Percentiles rank a stretch among this genome's conserved stretches.
Evolutionary conservation across 2,329 filamentous ascomycete species (phyloP).

Genomic region (Fusarium pininemorale): DNA sequence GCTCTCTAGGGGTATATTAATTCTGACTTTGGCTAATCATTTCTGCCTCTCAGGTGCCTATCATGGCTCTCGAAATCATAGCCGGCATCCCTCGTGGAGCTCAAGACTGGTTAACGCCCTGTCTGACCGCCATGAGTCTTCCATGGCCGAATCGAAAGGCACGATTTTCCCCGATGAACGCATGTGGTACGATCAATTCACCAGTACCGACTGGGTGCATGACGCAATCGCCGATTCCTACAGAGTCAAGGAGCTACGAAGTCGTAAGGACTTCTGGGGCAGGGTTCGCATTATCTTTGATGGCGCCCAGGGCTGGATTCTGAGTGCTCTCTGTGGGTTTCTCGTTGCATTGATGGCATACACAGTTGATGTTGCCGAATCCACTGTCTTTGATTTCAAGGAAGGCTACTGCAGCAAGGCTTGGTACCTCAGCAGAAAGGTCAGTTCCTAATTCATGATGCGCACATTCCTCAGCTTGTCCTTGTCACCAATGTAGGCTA

Average conservation of each 20-base stretch:
- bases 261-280: conserved; percentile 85
- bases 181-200: conserved; percentile 99
- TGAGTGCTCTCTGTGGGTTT: conserved; percentile 89
- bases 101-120: conserved; percentile 71
- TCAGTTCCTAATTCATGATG: conserved; percentile 41
- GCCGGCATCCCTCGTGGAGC: conserved; percentile 66
- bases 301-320: conserved; percentile 90
- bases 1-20: not conserved
- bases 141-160: conserved; percentile 69
- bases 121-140: conserved; percentile 63
- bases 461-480: not conserved
- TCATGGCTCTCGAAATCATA: conserved; percentile 59
- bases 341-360: conserved; percentile 88
- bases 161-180: conserved; percentile 81
- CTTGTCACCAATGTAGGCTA: not conserved
- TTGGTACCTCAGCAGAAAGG: conserved; percentile 80
- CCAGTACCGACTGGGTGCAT: conserved; percentile 97
- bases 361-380: conserved; percentile 86
- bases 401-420: conserved; percentile 79
- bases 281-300: conserved; percentile 81
- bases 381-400: conserved; percentile 88
- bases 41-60: conserved; percentile 47
- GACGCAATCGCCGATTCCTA: conserved; percentile 96
- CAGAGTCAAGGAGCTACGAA: conserved; percentile 83
- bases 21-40: conserved; percentile 11